Conservation (phyloP, 257 asterid genomes). For the Lithospermum erythrorhizon region DNA sequence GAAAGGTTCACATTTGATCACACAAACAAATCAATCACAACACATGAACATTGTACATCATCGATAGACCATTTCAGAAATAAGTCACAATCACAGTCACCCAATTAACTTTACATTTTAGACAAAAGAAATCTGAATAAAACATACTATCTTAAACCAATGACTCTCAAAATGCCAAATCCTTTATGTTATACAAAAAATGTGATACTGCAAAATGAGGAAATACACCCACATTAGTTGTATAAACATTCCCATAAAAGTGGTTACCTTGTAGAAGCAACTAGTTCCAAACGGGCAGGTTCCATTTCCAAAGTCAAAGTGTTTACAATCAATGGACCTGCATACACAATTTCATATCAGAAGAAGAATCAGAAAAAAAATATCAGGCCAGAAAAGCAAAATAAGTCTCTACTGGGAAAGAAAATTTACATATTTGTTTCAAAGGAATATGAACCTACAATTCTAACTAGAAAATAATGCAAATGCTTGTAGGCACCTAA, state of each 20-base stretch:
- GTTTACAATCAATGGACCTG: constrained; percentile 96
- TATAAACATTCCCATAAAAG: not conserved
- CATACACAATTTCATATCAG: constrained; percentile 14
- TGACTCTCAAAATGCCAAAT: too few relatives aligned
- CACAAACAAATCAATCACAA: too few relatives aligned
- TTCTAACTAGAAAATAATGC: not conserved
- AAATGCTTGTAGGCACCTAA: not conserved
- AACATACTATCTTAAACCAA: too few relatives aligned
- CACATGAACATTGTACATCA: too few relatives aligned
- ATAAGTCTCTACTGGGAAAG: not conserved
- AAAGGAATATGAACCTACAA: not conserved
- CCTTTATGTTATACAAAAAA: too few relatives aligned
- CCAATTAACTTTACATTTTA: too few relatives aligned
- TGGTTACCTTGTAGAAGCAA: constrained; percentile 82
- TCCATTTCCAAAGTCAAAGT: constrained; percentile 93
- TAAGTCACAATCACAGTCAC: too few relatives aligned
- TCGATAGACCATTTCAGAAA: too few relatives aligned
- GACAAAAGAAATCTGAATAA: too few relatives aligned
- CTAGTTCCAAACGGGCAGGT: constrained; percentile 90
- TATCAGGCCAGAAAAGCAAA: too few relatives aligned
- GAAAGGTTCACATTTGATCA: too few relatives aligned
- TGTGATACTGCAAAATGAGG: too few relatives aligned
- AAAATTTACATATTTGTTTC: not conserved
- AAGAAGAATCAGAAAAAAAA: constrained; percentile 2
- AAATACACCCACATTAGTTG: not conserved